A percentile compares a stretch with the other conserved stretches of the same genome.
These are phyloP conservation scores for Pseudocercospora musae DNA, from an alignment of 2,329 filamentous ascomycete genomes.

Conservation along the genomic window DNA sequence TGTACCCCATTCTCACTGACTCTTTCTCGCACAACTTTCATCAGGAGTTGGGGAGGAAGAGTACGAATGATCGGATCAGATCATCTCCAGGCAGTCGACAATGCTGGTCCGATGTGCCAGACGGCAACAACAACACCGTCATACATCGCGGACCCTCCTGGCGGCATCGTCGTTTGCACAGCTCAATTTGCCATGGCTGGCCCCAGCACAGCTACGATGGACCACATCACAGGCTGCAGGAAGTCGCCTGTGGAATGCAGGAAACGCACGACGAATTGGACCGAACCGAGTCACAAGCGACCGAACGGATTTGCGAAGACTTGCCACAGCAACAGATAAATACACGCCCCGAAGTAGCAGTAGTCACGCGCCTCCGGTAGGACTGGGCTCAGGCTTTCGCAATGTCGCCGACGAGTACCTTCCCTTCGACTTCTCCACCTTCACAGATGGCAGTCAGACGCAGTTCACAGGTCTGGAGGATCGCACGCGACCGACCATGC, in stretches of 20 bases:
- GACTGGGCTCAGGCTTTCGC: slow-evolving; percentile 20
- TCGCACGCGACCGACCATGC: slow-evolving; percentile 27
- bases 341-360: slow-evolving; percentile 25
- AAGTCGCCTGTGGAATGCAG: slow-evolving; percentile 7
- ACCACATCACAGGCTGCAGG: slow-evolving; percentile 27
- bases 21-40: not conserved
- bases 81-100: not conserved
- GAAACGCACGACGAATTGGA: slow-evolving; percentile 8
- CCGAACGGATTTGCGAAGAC: slow-evolving; percentile 31
- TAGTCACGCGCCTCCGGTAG: slow-evolving; percentile 19
- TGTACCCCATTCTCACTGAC: not conserved
- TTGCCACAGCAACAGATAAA: slow-evolving; percentile 42
- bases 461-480: not conserved
- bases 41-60: too few species aligned
- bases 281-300: not conserved
- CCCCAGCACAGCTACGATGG: slow-evolving; percentile 47
- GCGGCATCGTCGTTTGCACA: slow-evolving; percentile 48
- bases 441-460: not conserved
- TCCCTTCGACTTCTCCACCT: slow-evolving; percentile 26
- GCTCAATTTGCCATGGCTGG: slow-evolving; percentile 56
- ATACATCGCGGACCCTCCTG: slow-evolving; percentile 42
- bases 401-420: slow-evolving; percentile 24
- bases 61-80: not conserved
- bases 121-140: slow-evolving; percentile 45
- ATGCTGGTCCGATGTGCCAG: slow-evolving; percentile 59